Evolutionary conservation across 2,329 filamentous ascomycete genomes (phyloP), one percentile per base, ranked within the genome.

Genomic region (Coniosporium tulheliwenetii): DNA sequence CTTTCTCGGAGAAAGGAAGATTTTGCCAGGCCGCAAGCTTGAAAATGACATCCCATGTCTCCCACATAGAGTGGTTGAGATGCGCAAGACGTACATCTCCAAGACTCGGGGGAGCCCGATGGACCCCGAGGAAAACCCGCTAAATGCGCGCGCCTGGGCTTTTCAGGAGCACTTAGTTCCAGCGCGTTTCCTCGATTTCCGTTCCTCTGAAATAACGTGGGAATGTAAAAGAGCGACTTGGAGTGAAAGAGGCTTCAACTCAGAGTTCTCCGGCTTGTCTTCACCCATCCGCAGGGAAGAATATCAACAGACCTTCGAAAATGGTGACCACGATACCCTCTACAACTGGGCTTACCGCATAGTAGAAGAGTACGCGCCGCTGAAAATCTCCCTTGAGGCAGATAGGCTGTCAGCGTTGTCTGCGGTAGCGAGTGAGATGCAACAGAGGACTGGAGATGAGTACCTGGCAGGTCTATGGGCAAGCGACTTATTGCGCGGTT

Each of bases 1-100:
- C 10, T 40, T 40, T 15, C 38, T 40, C 38, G 32, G 32, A 35
- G 32, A 35, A n/a, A 35, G 32, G 8, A 35, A 35, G 32, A 15
- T 15, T 35, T 15, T n/a, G 12, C 32, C 14, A 35, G 32, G 32
- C 32, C 32, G 32, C 8, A 35, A 35, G 32, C 32, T 35, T 35
- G 8, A 35, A 35, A 8, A 3, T 35, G 32, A n/a, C 32, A 35
- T 35, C 32, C 32, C 32, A n/a, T n/a, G 32, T 35, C 32, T 35
- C 14, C 14, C 32, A 15, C 32, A 35, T 15, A 15, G 14, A 35
- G 32, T 35, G 12, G 32, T 35, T 15, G 32, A 35, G 32, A 35
- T 35, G 14, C 32, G 32, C 14, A 3, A 35, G 32, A n/a, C 8
- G 8, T 8, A 35, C 19, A 7, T 4, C 19, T 7, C 19, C 7